Percentiles rank a stretch among this genome's conserved stretches.
phyloP scores from a whole-genome alignment of 1,139 yeast genomes.

The Wickerhamomyces sp. region DNA sequence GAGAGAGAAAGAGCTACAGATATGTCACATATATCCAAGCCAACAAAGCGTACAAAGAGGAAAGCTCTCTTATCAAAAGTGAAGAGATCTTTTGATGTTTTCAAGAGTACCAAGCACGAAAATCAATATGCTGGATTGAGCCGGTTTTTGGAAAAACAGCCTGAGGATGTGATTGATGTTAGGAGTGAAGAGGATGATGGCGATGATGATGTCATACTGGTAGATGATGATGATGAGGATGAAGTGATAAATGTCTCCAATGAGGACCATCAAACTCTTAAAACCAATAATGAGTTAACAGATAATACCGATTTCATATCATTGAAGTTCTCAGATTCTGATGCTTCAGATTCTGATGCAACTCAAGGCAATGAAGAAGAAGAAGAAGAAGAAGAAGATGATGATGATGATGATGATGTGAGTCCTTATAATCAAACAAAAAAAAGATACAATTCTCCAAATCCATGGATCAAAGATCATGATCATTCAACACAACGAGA shows the following conservation, averaged over 20 bases:
- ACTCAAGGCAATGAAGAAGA: slow-evolving; percentile 17
- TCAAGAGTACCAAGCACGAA: slow-evolving; percentile 20
- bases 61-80: slow-evolving; percentile 1
- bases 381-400: slow-evolving; percentile 35
- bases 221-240: slow-evolving; percentile 9
- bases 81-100: slow-evolving; percentile 19
- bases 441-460: slow-evolving; percentile 35
- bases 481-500: slow-evolving; percentile 72
- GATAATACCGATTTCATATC: slow-evolving; percentile 57
- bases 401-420: slow-evolving; percentile 26
- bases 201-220: slow-evolving; percentile 11
- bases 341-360: slow-evolving; percentile 13
- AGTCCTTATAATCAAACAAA: slow-evolving; percentile 15
- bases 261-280: not conserved
- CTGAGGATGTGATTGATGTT: slow-evolving; percentile 8
- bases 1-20: not conserved
- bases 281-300: slow-evolving; percentile 29
- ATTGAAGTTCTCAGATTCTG: slow-evolving; percentile 48
- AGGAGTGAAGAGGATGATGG: slow-evolving; percentile 18
- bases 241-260: slow-evolving; percentile 7
- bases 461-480: slow-evolving; percentile 78
- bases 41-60: not conserved
- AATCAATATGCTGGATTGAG: slow-evolving; percentile 16
- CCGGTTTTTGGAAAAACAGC: slow-evolving; percentile 9
- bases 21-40: not conserved